Base-by-base conservation (phyloP, 768 basidiomycete genomes). In the Macrocybe gigantea region DNA sequence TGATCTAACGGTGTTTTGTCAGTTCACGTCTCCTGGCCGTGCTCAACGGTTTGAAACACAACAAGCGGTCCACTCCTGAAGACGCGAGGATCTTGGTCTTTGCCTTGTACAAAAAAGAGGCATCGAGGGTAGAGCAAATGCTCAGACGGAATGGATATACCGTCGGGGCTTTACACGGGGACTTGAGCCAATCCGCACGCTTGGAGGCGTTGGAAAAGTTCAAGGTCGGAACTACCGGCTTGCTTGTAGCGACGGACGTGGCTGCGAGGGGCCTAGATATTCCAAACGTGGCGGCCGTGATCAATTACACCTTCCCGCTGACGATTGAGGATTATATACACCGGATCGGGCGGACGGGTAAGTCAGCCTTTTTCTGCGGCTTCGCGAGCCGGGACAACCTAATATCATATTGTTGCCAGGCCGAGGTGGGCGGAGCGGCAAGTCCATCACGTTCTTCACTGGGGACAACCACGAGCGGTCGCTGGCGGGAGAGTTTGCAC, bases 261-360 rank as follows among this genome's bases (percentile, higher is more conserved):
- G 96, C 96, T 5, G 93, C 96, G 40, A 82, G 96, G 45, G 96
- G 96, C 7, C 71, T 99, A 53, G 96, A 99, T 71, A 98, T 99
- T 58, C 94, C 96, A 2, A 85, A 95, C 60, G 96, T 99, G 31
- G 88, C 82, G 22, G 79, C 85, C 22, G 96, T 99, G 41, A 81
- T 98, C 63, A 96, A 97, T 68, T 95, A 96, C 60, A 94, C 90
- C n/a, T 97, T 94, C 70, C 95, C 95, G 36, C 72, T 99, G 60
- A 97, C 93, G 2, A 86, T 97, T 41, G 95, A 96, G 69, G 86
- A 91, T 69, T 94, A 87, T 58, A 79, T 92, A 56, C 91, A 93
- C 64, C 86, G 91, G 7, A 93, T 93, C 50, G 91, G 91, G 40
- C 77, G 91, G 50, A 93, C 92, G 1, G 90, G 88, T 87, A 59